Conservation (phyloP, 2,329 filamentous ascomycete species). For the Alternaria consortialis region DNA sequence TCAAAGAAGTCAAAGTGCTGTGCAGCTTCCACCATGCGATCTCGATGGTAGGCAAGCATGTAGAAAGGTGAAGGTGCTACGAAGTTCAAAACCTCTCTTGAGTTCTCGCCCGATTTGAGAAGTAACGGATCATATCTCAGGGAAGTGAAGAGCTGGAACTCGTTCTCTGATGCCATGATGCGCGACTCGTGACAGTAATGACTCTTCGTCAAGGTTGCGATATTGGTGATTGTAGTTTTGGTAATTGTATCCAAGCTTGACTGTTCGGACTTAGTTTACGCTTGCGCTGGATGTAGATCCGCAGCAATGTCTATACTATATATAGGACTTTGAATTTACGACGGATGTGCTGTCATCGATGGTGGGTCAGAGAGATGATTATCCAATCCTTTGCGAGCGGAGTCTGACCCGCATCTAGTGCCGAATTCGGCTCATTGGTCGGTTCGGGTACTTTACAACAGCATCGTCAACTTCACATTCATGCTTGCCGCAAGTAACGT, state of each 20-base stretch:
- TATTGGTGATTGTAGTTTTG: neutral
- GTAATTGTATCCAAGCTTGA: neutral
- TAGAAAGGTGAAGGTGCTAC: constrained; percentile 71
- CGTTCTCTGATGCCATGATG: constrained; percentile 31
- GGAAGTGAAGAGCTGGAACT: constrained; percentile 52
- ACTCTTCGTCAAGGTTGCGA: neutral
- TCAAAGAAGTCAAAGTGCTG: constrained; percentile 59
- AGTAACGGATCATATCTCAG: constrained; percentile 52
- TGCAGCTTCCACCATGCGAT: constrained; percentile 74
- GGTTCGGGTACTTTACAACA: neutral
- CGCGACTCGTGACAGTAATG: neutral
- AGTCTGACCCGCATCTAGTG: neutral
- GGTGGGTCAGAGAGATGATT: neutral
- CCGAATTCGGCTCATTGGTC: neutral
- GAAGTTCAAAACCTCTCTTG: constrained; percentile 61
- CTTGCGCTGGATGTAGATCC: neutral
- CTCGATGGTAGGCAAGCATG: constrained; percentile 79
- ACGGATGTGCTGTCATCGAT: constrained; percentile 5
- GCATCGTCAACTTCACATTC: neutral
- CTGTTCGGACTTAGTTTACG: neutral
- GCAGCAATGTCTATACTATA: neutral
- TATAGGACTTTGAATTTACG: neutral
- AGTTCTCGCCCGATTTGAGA: constrained; percentile 49
- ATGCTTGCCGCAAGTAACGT: neutral
- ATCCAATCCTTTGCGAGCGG: constrained; percentile 1